Conservation (phyloP, 164 flowering plant species). For the Brasenia schreberi region DNA sequence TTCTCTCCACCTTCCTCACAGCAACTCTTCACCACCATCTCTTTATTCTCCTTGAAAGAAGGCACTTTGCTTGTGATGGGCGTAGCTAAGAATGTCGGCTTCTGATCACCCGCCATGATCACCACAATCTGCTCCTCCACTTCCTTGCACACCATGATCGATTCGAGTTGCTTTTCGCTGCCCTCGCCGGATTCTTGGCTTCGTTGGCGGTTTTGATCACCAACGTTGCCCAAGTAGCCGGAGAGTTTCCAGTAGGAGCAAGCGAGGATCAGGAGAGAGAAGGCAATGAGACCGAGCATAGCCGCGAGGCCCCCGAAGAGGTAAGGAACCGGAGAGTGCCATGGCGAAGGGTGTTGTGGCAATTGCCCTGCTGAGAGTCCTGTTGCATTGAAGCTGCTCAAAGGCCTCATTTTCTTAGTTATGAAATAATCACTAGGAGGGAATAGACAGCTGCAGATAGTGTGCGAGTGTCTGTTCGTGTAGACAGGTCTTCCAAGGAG, state of each 20-base stretch:
- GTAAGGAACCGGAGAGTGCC: slow-evolving; percentile 91
- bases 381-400: slow-evolving; percentile 4
- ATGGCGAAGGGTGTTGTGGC: slow-evolving; percentile 62
- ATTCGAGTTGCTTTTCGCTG: background rate
- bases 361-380: slow-evolving; percentile 17
- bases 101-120: slow-evolving; percentile 49
- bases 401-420: slow-evolving; percentile 18
- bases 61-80: slow-evolving; percentile 30
- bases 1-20: background rate
- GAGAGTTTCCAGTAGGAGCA: slow-evolving; percentile 85
- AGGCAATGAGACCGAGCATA: slow-evolving; percentile 76
- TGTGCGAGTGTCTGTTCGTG: slow-evolving; percentile 1
- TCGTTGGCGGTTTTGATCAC: slow-evolving; percentile 6
- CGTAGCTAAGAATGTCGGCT: slow-evolving; percentile 54
- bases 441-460: background rate
- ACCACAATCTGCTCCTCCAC: background rate
- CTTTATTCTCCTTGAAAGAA: background rate
- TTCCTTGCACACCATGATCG: background rate
- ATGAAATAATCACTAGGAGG: background rate
- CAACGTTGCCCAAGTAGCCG: slow-evolving; percentile 29
- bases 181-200: slow-evolving; percentile 1
- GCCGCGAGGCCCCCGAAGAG: slow-evolving; percentile 77
- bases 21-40: background rate
- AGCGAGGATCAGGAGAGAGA: slow-evolving; percentile 64
- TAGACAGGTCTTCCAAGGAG: background rate